Conservation (phyloP, 352 stramenopile genomes). For the Phytophthora brassicae region DNA sequence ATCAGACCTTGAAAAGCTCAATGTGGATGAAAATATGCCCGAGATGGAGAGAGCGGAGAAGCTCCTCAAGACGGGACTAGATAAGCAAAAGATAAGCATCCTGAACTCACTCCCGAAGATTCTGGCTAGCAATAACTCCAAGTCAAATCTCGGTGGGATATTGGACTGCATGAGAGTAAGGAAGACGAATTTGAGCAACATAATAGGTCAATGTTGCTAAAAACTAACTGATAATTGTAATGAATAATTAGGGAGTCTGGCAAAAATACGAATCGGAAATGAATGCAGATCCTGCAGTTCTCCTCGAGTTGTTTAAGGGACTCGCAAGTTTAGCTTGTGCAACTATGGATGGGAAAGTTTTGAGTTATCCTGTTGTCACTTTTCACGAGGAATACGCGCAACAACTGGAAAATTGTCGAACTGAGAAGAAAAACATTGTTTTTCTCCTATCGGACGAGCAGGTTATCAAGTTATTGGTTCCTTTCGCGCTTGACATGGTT, state of each 20-base stretch:
- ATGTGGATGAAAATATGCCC: conserved; percentile 82
- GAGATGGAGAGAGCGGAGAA: conserved; percentile 81
- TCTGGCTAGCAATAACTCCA: conserved; percentile 71
- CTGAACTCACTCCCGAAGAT: conserved; percentile 70
- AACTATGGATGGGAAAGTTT: conserved; percentile 73
- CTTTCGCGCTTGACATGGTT: conserved; percentile 72
- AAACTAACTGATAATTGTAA: no score
- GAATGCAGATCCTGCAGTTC: conserved; percentile 41
- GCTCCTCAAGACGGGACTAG: conserved; percentile 71
- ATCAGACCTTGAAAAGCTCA: conserved; percentile 84
- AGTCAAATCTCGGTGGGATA: conserved; percentile 58
- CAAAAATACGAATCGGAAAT: conserved; percentile 67
- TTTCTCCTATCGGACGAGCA: conserved; percentile 81
- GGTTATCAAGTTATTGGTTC: conserved; percentile 70
- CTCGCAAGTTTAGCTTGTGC: conserved; percentile 55
- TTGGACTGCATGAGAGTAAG: conserved; percentile 79
- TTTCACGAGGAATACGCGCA: conserved; percentile 71
- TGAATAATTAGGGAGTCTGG: conserved; percentile 67
- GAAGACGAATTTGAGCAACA: not conserved
- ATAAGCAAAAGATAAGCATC: conserved; percentile 83
- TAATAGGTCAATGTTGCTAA: no score
- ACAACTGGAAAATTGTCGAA: conserved; percentile 43
- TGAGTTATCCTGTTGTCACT: conserved; percentile 51
- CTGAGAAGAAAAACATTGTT: conserved; percentile 59
- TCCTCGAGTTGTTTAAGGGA: conserved; percentile 64